These are phyloP conservation scores for Aristolochia contorta DNA, from an alignment of 164 flowering plant genomes.

Conservation along the genomic window DNA sequence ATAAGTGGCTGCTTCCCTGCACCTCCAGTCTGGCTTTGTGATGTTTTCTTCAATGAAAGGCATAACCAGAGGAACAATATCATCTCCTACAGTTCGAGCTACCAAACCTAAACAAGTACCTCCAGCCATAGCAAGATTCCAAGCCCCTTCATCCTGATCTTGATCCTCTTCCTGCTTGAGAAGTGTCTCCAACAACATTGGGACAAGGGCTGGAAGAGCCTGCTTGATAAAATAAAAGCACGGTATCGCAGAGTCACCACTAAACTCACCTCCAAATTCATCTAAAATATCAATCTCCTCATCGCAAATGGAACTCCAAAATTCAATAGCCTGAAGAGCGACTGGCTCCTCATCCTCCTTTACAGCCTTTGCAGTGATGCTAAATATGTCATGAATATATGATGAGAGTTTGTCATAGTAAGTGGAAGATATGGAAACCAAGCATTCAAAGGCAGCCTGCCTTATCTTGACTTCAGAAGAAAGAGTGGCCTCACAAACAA, in stretches of 20 bases:
- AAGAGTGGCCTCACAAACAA: constrained; percentile 57
- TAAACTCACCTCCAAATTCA: constrained; percentile 45
- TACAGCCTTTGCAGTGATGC: constrained; percentile 52
- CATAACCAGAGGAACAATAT: constrained; percentile 52
- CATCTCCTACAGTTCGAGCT: constrained; percentile 57
- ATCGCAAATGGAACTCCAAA: constrained; percentile 61
- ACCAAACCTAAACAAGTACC: constrained; percentile 63
- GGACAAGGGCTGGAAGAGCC: constrained; percentile 52
- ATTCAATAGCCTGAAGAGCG: constrained; percentile 59
- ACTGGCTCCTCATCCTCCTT: constrained; percentile 60
- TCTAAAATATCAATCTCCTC: constrained; percentile 58
- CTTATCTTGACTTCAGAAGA: constrained; percentile 43
- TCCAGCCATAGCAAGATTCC: constrained; percentile 71
- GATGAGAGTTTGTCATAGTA: constrained; percentile 48
- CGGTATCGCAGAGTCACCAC: constrained; percentile 44
- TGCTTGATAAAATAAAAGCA: constrained; percentile 59
- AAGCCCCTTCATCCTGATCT: constrained; percentile 59
- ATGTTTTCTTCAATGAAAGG: constrained; percentile 57
- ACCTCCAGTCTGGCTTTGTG: constrained; percentile 58
- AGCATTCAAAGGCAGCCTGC: constrained; percentile 62
- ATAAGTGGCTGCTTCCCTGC: constrained; percentile 61
- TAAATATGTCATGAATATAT: constrained; percentile 47
- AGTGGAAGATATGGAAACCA: constrained; percentile 51
- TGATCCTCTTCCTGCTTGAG: constrained; percentile 65
- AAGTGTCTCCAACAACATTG: constrained; percentile 47